A percentile compares a stretch with the other conserved stretches of the same genome.
phyloP scores from a whole-genome alignment of 306 rosid genomes.

The Oemleria cerasiformis region DNA sequence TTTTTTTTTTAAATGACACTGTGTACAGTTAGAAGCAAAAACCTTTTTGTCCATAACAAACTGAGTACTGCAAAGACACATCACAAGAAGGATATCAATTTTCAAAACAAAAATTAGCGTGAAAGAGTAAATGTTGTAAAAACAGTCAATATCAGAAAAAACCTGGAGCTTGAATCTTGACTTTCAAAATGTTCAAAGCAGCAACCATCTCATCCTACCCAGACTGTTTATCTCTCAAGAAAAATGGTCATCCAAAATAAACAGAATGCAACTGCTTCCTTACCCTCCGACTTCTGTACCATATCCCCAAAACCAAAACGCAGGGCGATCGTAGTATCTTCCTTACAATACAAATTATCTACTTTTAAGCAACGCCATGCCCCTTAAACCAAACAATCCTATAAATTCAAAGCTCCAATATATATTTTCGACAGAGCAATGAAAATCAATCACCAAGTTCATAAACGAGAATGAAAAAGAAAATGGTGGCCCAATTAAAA shows the following conservation, averaged over 20 bases:
- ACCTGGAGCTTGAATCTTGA: too few relatives aligned
- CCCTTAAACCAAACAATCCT: not conserved
- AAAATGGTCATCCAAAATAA: not conserved
- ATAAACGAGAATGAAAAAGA: not conserved
- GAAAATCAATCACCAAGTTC: not conserved
- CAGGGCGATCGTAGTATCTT: not conserved
- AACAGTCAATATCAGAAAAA: too few relatives aligned
- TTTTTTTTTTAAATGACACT: too few relatives aligned
- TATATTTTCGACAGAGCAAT: not conserved
- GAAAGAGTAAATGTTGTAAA: too few relatives aligned
- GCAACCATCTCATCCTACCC: too few relatives aligned
- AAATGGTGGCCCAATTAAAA: not conserved
- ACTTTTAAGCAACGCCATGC: not conserved
- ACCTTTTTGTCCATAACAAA: too few relatives aligned
- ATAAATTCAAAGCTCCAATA: constrained; percentile 3
- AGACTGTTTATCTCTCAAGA: not conserved
- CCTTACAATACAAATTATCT: not conserved
- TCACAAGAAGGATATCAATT: too few relatives aligned
- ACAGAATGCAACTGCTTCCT: not conserved
- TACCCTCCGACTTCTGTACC: constrained; percentile 3
- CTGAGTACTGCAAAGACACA: too few relatives aligned
- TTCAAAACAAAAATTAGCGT: too few relatives aligned
- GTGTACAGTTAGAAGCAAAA: too few relatives aligned
- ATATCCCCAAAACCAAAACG: not conserved
- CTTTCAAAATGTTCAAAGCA: too few relatives aligned